Evolutionary conservation across 2,329 filamentous ascomycete genomes (phyloP).

Genomic region (Nothomitra cinnamomea): DNA sequence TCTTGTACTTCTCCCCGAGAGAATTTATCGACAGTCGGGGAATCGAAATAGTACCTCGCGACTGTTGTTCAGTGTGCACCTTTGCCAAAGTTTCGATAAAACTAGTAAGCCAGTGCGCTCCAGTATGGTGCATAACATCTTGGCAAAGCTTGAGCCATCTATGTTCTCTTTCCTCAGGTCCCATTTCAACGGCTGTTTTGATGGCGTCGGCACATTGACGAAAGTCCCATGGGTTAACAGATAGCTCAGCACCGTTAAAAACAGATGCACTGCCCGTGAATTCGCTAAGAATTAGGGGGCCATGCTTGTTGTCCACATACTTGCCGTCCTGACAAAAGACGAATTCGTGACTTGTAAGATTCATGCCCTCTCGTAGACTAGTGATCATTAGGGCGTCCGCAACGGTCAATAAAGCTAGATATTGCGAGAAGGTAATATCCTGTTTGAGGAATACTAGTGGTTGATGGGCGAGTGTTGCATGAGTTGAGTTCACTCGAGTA

Average conservation of each 20-base stretch:
- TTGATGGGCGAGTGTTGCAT: conserved; percentile 81
- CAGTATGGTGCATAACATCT: conserved; percentile 66
- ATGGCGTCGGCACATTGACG: conserved; percentile 75
- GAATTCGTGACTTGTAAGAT: conserved; percentile 86
- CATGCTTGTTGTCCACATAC: conserved; percentile 48
- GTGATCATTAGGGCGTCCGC: conserved; percentile 91
- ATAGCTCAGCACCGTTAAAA: conserved; percentile 63
- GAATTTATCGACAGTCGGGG: conserved; percentile 60
- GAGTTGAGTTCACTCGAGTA: conserved; percentile 79
- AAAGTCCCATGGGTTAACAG: conserved; percentile 94
- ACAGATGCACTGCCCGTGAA: conserved; percentile 85
- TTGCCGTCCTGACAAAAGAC: conserved; percentile 82
- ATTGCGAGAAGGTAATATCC: conserved; percentile 83
- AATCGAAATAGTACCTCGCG: conserved; percentile 69
- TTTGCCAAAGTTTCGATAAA: conserved; percentile 54
- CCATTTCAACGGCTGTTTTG: conserved; percentile 67
- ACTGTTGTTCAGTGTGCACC: conserved; percentile 70
- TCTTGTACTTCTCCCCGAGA: conserved; percentile 48
- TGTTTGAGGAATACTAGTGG: conserved; percentile 89
- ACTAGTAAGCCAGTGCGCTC: conserved; percentile 68
- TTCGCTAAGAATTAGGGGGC: conserved; percentile 80
- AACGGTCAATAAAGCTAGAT: conserved; percentile 76
- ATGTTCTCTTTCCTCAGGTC: conserved; percentile 49
- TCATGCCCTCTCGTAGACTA: conserved; percentile 93
- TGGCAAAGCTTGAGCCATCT: conserved; percentile 61